A percentile compares a stretch with the other conserved stretches of the same genome.
phyloP scores from a whole-genome alignment of 1,139 yeast genomes.

The Hyphopichia buzzinii region DNA sequence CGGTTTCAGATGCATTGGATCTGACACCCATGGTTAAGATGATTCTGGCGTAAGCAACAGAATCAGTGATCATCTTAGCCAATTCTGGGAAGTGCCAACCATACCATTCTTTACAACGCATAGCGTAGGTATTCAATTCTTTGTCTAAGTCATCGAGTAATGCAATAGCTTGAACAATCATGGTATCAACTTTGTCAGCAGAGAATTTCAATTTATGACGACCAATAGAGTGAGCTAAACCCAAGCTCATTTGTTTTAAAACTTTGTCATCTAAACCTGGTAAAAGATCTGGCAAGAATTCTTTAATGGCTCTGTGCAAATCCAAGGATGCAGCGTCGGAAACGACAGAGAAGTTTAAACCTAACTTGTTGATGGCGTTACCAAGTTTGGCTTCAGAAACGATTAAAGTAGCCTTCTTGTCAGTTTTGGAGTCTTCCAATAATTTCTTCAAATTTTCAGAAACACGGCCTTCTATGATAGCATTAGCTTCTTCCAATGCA shows the following conservation, averaged over 20 bases:
- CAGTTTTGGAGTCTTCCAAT: constrained; percentile 78
- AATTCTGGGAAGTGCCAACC: constrained; percentile 99
- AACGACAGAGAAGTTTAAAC: constrained; percentile 81
- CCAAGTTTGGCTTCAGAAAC: constrained; percentile 96
- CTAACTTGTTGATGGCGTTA: constrained; percentile 92
- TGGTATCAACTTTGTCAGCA: constrained; percentile 96
- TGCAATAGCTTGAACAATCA: constrained; percentile 99
- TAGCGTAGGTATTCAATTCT: constrained; percentile 95
- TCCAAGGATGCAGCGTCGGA: constrained; percentile 95
- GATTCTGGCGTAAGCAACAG: constrained; percentile 91
- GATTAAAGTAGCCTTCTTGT: constrained; percentile 84
- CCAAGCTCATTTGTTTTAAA: constrained; percentile 90
- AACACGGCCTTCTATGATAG: constrained; percentile 91
- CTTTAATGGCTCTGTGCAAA: constrained; percentile 92
- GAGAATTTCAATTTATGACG: constrained; percentile 96
- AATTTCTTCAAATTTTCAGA: constrained; percentile 76
- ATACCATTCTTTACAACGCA: constrained; percentile 99
- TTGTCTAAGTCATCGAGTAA: constrained; percentile 94
- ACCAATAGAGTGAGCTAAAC: constrained; percentile 96
- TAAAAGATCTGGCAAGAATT: constrained; percentile 85
- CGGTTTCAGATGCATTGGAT: constrained; percentile 86
- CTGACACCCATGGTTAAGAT: constrained; percentile 93
- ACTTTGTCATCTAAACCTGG: constrained; percentile 90
- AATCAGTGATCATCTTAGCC: constrained; percentile 92
- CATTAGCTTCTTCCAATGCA: constrained; percentile 93